A percentile compares a stretch with the other conserved stretches of the same genome.
Evolutionary conservation across 805 yeast genomes (phyloP).

Genomic region (Grigorovia humatica): DNA sequence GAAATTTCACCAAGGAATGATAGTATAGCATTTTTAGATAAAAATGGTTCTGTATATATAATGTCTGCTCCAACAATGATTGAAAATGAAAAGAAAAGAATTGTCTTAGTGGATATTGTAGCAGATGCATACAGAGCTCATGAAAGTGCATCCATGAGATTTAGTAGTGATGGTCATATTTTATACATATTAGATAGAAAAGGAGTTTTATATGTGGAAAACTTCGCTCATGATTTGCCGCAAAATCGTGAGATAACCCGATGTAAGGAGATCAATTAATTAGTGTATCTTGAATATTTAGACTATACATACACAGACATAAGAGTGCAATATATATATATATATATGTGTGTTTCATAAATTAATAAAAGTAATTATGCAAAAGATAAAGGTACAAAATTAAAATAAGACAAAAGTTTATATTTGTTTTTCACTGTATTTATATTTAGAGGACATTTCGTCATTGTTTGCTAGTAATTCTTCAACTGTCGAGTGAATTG

Average conservation of each 20-base stretch:
- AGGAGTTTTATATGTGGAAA: slow-evolving; percentile 69
- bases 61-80: slow-evolving; percentile 53
- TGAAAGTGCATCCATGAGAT: slow-evolving; percentile 71
- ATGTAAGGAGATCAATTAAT: slow-evolving; percentile 40
- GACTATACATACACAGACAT: neutral
- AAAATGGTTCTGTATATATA: slow-evolving; percentile 65
- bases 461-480: neutral
- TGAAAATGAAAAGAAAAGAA: slow-evolving; percentile 41
- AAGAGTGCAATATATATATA: neutral
- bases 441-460: neutral
- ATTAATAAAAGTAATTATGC: too few species aligned
- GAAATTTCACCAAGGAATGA: slow-evolving; percentile 80
- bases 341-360: neutral
- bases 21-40: slow-evolving; percentile 69
- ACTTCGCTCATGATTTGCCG: slow-evolving; percentile 80
- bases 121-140: slow-evolving; percentile 59
- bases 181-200: slow-evolving; percentile 70
- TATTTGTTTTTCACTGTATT: neutral
- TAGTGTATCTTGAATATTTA: neutral
- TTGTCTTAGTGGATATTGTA: slow-evolving; percentile 58
- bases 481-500: neutral
- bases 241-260: slow-evolving; percentile 56
- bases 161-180: slow-evolving; percentile 74
- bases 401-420: neutral
- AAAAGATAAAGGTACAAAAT: neutral